Conservation (phyloP, 139 green algal genomes). For the Coelastrella sp. region DNA sequence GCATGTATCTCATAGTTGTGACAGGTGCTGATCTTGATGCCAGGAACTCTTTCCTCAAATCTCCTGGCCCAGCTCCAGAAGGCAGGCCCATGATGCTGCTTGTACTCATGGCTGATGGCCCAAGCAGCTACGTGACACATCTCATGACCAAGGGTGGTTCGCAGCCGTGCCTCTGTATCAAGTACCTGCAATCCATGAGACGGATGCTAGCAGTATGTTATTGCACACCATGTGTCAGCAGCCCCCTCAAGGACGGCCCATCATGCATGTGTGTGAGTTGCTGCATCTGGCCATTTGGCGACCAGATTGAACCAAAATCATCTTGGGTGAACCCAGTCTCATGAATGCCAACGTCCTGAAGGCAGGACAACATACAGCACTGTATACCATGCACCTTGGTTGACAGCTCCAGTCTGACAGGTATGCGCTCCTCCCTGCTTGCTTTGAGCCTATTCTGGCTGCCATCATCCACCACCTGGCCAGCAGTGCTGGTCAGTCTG, state of each 20-base stretch:
- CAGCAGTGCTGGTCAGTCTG: constrained; percentile 62
- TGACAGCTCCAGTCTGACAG: constrained; percentile 64
- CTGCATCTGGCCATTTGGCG: too few species aligned
- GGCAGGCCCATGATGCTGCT: constrained; percentile 59
- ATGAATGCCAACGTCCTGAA: too few species aligned
- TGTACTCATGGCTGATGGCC: constrained; percentile 58
- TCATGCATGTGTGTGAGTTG: too few species aligned
- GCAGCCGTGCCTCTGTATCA: constrained; percentile 53
- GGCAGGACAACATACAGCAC: too few species aligned
- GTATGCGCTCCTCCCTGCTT: constrained; percentile 39
- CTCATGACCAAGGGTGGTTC: constrained; percentile 70
- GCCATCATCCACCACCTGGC: constrained; percentile 61
- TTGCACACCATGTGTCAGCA: too few species aligned
- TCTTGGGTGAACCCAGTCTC: too few species aligned
- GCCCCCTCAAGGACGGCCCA: too few species aligned
- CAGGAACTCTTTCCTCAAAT: constrained; percentile 36
- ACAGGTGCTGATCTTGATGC: constrained; percentile 59
- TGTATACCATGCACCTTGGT: too few species aligned
- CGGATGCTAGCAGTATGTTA: too few species aligned
- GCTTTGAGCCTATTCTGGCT: constrained; percentile 46
- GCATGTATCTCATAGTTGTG: constrained; percentile 67
- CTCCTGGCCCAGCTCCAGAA: constrained; percentile 63
- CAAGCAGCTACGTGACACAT: constrained; percentile 77
- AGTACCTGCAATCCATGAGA: too few species aligned
- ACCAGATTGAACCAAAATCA: too few species aligned